phyloP scores from a whole-genome alignment of 106 monocot species.

The Gastrodia elata region DNA sequence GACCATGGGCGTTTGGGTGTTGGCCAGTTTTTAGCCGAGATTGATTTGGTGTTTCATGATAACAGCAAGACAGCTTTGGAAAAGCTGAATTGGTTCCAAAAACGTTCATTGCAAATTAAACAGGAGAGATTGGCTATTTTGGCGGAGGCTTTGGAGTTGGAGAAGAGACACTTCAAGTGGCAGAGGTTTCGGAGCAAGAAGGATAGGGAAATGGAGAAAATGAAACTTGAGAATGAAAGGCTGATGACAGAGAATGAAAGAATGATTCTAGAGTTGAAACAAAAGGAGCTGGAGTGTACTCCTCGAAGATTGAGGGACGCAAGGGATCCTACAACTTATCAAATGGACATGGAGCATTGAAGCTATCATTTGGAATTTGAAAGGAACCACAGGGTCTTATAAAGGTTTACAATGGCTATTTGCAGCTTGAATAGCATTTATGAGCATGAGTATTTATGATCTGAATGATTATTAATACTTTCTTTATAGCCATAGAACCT shows the following conservation, averaged over 20 bases:
- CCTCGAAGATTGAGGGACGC: not conserved
- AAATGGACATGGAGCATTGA: not conserved
- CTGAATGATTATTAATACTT: not conserved
- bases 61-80: conserved; percentile 13
- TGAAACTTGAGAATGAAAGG: conserved; percentile 47
- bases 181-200: conserved; percentile 60
- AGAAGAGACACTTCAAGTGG: conserved; percentile 58
- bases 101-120: conserved; percentile 24
- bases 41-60: conserved; percentile 27
- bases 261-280: conserved; percentile 35
- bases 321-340: conserved; percentile 1
- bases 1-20: not conserved
- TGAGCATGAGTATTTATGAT: not conserved
- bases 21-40: conserved; percentile 20
- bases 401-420: not conserved
- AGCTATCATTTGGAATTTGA: not conserved
- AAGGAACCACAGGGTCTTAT: not conserved
- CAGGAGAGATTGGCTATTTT: conserved; percentile 36
- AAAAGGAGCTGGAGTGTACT: conserved; percentile 44
- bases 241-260: conserved; percentile 45
- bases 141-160: conserved; percentile 36
- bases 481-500: not conserved
- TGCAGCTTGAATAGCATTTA: not conserved
- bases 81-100: conserved; percentile 24
- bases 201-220: conserved; percentile 59